A percentile compares a stretch with the other conserved stretches of the same genome.
phyloP scores from a whole-genome alignment of 1,284 basidiomycete genomes.

The Ustilago xerochloae region DNA sequence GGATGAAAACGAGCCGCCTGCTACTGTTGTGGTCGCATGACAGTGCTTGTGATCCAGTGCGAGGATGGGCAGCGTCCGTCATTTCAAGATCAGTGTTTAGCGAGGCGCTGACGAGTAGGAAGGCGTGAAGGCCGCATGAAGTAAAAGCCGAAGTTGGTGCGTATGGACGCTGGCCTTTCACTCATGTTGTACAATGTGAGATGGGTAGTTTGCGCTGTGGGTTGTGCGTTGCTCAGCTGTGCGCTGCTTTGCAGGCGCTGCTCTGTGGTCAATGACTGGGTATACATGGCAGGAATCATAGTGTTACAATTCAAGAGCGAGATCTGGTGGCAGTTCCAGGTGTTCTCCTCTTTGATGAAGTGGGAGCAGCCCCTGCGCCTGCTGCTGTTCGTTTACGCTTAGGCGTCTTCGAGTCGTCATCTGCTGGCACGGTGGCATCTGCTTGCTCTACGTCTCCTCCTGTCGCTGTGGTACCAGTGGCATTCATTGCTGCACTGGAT shows the following conservation, averaged over 20 bases:
- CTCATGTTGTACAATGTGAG: no score
- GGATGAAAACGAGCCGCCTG: not conserved
- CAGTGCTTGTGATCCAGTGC: not conserved
- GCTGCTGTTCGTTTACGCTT: conserved; percentile 24
- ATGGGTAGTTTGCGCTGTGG: no score
- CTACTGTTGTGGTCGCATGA: not conserved
- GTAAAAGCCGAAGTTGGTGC: no score
- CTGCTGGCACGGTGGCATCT: conserved; percentile 1
- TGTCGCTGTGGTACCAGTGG: not conserved
- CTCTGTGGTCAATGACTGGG: not conserved
- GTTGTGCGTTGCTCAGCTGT: no score
- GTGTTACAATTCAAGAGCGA: not conserved
- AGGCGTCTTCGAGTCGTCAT: conserved; percentile 32
- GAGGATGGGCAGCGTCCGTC: no score
- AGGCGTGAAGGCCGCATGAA: no score
- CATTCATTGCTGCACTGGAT: not conserved
- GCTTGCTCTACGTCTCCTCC: conserved; percentile 1
- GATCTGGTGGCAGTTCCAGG: conserved; percentile 24
- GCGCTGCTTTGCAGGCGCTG: not conserved
- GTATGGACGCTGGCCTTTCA: no score
- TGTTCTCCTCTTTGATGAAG: conserved; percentile 33
- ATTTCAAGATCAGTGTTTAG: no score
- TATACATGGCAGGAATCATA: not conserved
- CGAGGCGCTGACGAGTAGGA: no score
- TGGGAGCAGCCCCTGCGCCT: conserved; percentile 8